Percentiles rank a stretch among this genome's conserved stretches.
Evolutionary conservation across 768 basidiomycete genomes (phyloP).

Genomic region (Rhodotorula diobovata): DNA sequence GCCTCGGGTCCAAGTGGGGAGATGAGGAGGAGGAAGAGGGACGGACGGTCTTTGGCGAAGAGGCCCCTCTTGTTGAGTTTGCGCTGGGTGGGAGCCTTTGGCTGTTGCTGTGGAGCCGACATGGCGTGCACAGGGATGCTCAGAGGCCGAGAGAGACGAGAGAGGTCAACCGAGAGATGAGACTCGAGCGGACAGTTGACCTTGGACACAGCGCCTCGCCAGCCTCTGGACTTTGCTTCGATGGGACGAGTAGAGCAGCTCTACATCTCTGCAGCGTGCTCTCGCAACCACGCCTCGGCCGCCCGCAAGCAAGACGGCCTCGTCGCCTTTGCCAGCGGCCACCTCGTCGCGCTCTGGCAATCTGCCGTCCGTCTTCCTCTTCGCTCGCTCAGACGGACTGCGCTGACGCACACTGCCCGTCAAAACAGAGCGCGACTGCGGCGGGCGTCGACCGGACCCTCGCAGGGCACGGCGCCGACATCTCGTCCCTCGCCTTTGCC

Average conservation of each 20-base stretch:
- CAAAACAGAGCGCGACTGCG: slow-evolving; percentile 53
- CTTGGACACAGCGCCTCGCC: no score
- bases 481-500: slow-evolving; percentile 73
- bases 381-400: background rate
- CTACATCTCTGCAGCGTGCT: slow-evolving; percentile 46
- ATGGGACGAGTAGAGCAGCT: background rate
- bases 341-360: slow-evolving; percentile 61
- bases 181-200: background rate
- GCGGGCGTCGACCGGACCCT: slow-evolving; percentile 65
- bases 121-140: background rate
- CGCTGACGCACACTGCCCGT: background rate
- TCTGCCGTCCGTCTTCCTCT: slow-evolving; percentile 50
- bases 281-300: slow-evolving; percentile 46
- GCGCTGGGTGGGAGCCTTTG: background rate
- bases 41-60: slow-evolving; percentile 41
- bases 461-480: slow-evolving; percentile 64
- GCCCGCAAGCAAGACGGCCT: slow-evolving; percentile 45
- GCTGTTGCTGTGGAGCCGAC: background rate
- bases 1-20: no score
- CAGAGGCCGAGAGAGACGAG: background rate
- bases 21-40: background rate
- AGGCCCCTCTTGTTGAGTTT: slow-evolving; percentile 33
- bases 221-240: background rate
- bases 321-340: slow-evolving; percentile 60
- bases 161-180: background rate